A percentile compares a stretch with the other conserved stretches of the same genome.
These are phyloP conservation scores for Xylaria sp. DNA, from an alignment of 2,329 filamentous ascomycete species.

Conservation along the genomic window DNA sequence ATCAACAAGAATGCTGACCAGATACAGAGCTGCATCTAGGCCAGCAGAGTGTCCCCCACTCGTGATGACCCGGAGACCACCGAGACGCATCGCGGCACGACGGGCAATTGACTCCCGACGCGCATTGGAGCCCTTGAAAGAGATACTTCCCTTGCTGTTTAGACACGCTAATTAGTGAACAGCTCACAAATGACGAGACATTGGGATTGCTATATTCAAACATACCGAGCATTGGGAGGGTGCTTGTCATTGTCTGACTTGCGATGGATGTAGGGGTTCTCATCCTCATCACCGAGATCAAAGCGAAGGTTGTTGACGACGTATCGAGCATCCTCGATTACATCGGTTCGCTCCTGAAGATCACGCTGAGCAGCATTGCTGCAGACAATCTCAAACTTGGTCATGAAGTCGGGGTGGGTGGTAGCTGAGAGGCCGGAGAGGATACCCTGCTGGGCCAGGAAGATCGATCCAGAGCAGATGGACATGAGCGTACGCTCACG, in stretches of 20 bases:
- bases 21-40: slow-evolving; percentile 77
- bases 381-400: slow-evolving; percentile 75
- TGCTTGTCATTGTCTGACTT: slow-evolving; percentile 62
- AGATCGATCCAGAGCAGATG: slow-evolving; percentile 72
- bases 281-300: slow-evolving; percentile 73
- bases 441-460: slow-evolving; percentile 71
- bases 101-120: slow-evolving; percentile 77
- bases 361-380: slow-evolving; percentile 66
- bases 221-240: slow-evolving; percentile 57
- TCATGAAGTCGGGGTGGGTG: slow-evolving; percentile 75
- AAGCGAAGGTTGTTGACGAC: slow-evolving; percentile 90
- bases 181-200: neutral
- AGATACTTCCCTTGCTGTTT: slow-evolving; percentile 73
- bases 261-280: slow-evolving; percentile 77
- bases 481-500: slow-evolving; percentile 78
- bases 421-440: slow-evolving; percentile 75
- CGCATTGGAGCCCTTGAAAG: slow-evolving; percentile 66
- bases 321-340: slow-evolving; percentile 74
- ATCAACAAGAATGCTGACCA: slow-evolving; percentile 76
- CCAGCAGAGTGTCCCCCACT: slow-evolving; percentile 73
- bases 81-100: slow-evolving; percentile 68
- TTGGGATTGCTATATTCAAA: slow-evolving; percentile 7
- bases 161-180: slow-evolving; percentile 21
- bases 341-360: slow-evolving; percentile 71
- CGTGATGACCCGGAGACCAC: slow-evolving; percentile 69